A percentile compares a stretch with the other conserved stretches of the same genome.
Conservation (phyloP, 2,329 filamentous ascomycete genomes). For the Cordyceps javanica region DNA sequence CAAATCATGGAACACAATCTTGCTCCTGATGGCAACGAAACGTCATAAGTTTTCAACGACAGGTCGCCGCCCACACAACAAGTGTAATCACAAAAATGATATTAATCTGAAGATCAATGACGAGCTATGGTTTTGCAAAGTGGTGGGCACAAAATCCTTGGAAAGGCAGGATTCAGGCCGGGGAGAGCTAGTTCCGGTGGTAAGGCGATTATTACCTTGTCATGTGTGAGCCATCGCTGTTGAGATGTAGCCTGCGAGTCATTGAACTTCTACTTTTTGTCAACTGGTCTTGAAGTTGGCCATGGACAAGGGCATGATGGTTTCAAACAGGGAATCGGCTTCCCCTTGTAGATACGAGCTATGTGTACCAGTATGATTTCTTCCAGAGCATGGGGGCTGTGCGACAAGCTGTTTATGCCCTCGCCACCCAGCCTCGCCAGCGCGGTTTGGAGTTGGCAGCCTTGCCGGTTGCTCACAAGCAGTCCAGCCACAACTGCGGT, state of each 20-base stretch:
- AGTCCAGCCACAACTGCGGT: conserved; percentile 4
- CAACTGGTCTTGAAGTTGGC: background rate
- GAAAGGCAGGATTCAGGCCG: background rate
- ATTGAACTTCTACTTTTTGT: background rate
- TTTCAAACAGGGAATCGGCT: background rate
- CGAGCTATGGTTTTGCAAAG: background rate
- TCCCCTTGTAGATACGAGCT: background rate
- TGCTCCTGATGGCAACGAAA: background rate
- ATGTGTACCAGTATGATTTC: too few species aligned
- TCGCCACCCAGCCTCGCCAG: background rate
- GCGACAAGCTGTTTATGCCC: background rate
- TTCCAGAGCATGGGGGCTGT: background rate
- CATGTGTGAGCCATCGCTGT: background rate
- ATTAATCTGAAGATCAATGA: background rate
- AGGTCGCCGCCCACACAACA: background rate
- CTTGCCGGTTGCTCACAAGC: background rate
- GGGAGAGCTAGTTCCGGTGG: background rate
- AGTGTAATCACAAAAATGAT: background rate
- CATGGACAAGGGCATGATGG: background rate
- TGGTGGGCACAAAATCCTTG: background rate
- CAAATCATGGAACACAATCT: background rate
- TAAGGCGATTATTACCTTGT: background rate
- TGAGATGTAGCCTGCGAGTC: background rate
- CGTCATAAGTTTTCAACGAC: background rate
- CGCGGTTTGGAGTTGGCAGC: background rate